Base-by-base conservation (phyloP, 805 yeast species). In the Torulaspora quercuum region DNA sequence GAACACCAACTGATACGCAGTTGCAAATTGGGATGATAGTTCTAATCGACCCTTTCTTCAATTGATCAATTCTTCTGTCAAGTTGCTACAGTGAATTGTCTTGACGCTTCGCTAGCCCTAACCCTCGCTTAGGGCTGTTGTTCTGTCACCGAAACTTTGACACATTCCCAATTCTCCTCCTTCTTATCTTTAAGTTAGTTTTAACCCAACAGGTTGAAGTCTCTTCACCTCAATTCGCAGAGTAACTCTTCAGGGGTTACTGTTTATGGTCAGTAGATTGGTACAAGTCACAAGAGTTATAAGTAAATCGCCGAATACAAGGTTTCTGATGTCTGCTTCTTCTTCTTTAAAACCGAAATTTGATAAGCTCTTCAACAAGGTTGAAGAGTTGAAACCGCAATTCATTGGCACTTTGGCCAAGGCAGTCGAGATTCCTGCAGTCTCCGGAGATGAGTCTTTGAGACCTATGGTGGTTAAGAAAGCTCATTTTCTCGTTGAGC, bases 361-460 rank as follows among this genome's bases (percentile, higher is more conserved):
- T 26, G 50, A 48, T 18, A 50, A 50, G 19, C 31, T 61, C 18
- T 61, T 81, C 56, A 61, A 63, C 18, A 78, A 82, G 59, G 80
- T 86, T 49, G 84, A 81, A 49, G 81, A 75, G 51, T 75, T 85
- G 58, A 80, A 85, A 64, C 83, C 89, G 5, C 64, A 71, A 44
- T 89, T 82, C 69, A 77, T 84, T 50, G 67, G 74, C 37, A 71
- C 95, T 49, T 72, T 92, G 42, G 64, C 78, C 27, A 70, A 81
- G 33, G 97, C 97, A n/a, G 88, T 92, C 29, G 83, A 87, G 42
- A 92, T 90, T 50, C 94, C 95, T 31, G 89, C 97, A 7, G 97
- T 92, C 29, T 88, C 97, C 4, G 79, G 86, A 25, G 98, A 92
- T 59, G 95, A 88, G 56, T 62, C 78, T 8, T 73, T 86, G 49